Percentiles rank a stretch among this genome's conserved stretches.
These are phyloP conservation scores for Lojkania enalia DNA, from an alignment of 2,329 filamentous ascomycete genomes.

Conservation along the genomic window DNA sequence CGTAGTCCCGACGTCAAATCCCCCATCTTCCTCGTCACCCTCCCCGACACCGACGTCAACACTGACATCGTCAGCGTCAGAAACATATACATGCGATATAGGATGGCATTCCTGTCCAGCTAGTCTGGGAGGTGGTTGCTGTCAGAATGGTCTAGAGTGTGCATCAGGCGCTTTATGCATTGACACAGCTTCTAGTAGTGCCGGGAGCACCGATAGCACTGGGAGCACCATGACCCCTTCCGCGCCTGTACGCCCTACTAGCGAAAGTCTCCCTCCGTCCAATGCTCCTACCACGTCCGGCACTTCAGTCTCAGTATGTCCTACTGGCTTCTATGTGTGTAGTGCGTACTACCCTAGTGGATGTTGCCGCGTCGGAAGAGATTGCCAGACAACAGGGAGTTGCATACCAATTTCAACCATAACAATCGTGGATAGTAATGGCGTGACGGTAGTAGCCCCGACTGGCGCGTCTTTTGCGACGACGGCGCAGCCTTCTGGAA, in stretches of 20 bases:
- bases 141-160: constrained; percentile 51
- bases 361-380: constrained; percentile 84
- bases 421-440: constrained; percentile 66
- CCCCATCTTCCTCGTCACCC: constrained; percentile 21
- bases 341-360: constrained; percentile 77
- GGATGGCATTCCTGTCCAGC: constrained; percentile 52
- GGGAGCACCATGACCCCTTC: constrained; percentile 42
- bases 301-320: constrained; percentile 58
- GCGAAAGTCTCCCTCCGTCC: constrained; percentile 25
- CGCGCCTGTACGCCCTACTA: constrained; percentile 50
- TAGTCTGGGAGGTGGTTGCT: constrained; percentile 55
- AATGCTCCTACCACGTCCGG: background rate
- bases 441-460: constrained; percentile 71
- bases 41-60: constrained; percentile 22
- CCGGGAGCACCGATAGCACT: constrained; percentile 34
- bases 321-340: constrained; percentile 90
- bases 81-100: constrained; percentile 44
- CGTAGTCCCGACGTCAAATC: constrained; percentile 41
- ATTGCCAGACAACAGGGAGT: constrained; percentile 75
- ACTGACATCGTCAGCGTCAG: constrained; percentile 19
- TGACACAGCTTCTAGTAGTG: constrained; percentile 32
- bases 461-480: constrained; percentile 50
- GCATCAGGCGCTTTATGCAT: constrained; percentile 46
- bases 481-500: constrained; percentile 42
- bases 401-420: constrained; percentile 67